These are phyloP conservation scores for Sapria himalayana DNA, from an alignment of 345 rosid genomes.

Conservation along the genomic window DNA sequence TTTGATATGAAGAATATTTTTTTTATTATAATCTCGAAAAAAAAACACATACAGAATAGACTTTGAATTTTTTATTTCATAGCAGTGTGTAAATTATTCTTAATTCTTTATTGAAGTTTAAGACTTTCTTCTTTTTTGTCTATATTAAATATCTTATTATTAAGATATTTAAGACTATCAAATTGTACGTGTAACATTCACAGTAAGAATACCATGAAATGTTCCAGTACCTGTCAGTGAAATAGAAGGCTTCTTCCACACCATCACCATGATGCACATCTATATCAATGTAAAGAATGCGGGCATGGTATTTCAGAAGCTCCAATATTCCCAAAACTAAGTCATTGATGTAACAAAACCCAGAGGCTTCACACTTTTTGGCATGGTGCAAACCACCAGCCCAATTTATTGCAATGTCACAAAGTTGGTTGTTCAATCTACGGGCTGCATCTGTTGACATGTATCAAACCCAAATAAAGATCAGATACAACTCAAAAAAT, in stretches of 20 bases:
- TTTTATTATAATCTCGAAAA: too few relatives aligned
- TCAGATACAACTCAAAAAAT: neutral
- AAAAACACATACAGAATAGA: too few relatives aligned
- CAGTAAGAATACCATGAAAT: constrained; percentile 5
- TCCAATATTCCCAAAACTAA: constrained; percentile 88
- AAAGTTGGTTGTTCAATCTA: constrained; percentile 71
- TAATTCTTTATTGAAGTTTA: neutral
- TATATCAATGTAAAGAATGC: constrained; percentile 76
- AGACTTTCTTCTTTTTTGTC: too few relatives aligned
- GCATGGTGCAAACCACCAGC: constrained; percentile 99
- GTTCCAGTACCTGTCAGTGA: constrained; percentile 61
- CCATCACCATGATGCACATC: constrained; percentile 99
- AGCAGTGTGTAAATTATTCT: too few relatives aligned
- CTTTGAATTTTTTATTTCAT: too few relatives aligned
- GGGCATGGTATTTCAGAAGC: constrained; percentile 76
- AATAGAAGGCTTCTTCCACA: constrained; percentile 98
- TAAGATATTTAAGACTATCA: too few relatives aligned
- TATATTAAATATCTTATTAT: too few relatives aligned
- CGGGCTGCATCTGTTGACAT: constrained; percentile 56
- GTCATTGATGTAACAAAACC: constrained; percentile 95
- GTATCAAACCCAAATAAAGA: constrained; percentile 6
- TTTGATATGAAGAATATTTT: too few relatives aligned
- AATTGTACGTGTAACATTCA: too few relatives aligned
- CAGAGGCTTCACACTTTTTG: constrained; percentile 91
- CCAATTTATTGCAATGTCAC: constrained; percentile 98